Percentiles rank a stretch among this genome's conserved stretches.
Conservation (phyloP, 306 rosid genomes). For the Castanopsis chinensis region DNA sequence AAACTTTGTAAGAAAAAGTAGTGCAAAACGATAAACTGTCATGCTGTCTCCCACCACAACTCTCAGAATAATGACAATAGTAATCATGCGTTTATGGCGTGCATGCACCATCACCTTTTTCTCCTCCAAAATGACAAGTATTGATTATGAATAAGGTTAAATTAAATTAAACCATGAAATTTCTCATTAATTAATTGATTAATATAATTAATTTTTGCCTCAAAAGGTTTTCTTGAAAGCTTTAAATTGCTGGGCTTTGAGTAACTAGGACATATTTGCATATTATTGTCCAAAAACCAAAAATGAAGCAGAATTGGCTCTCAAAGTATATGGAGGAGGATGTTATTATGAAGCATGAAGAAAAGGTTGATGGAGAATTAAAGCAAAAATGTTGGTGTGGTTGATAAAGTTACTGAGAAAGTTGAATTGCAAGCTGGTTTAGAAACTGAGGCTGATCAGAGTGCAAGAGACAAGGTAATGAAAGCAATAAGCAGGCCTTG, state of each 20-base stretch:
- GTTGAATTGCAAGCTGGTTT: not conserved
- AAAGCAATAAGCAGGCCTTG: not conserved
- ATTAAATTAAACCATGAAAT: not conserved
- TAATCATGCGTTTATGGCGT: not conserved
- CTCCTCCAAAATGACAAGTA: not conserved
- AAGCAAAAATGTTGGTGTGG: not conserved
- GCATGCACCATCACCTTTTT: not conserved
- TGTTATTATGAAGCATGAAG: not conserved
- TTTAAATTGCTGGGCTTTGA: not conserved
- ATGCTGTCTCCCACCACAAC: not conserved
- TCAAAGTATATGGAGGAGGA: not conserved
- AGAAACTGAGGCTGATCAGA: not conserved
- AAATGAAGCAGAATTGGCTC: too few relatives aligned
- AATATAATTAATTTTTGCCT: not conserved
- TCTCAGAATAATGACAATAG: not conserved
- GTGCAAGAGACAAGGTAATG: not conserved
- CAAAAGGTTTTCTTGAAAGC: not conserved
- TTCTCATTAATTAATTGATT: not conserved
- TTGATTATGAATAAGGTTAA: not conserved
- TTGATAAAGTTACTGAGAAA: not conserved
- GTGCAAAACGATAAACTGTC: not conserved
- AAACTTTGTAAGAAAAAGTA: not conserved
- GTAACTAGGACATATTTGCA: too few relatives aligned
- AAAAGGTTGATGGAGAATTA: not conserved
- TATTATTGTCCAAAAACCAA: too few relatives aligned